A percentile compares a stretch with the other conserved stretches of the same genome.
These are phyloP conservation scores for Colletotrichum sp. DNA, from an alignment of 2,329 filamentous ascomycete genomes.

Conservation along the genomic window DNA sequence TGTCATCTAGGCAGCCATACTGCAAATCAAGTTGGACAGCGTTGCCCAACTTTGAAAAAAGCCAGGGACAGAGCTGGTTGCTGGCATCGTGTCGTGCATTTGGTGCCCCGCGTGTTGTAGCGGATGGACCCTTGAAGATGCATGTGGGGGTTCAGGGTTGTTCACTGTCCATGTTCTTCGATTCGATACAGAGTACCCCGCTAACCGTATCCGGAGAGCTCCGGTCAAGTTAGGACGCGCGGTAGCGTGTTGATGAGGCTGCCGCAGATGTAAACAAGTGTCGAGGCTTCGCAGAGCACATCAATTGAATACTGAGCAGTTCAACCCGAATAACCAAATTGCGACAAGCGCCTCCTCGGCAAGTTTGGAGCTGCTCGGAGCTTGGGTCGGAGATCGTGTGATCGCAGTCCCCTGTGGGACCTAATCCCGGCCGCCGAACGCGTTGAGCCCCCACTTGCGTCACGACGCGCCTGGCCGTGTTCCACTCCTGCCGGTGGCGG, in stretches of 20 bases:
- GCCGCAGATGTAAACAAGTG: neutral
- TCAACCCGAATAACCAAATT: too few relatives aligned
- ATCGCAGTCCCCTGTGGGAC: neutral
- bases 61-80: neutral
- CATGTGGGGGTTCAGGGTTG: neutral
- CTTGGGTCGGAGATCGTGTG: constrained; percentile 17
- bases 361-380: constrained; percentile 4
- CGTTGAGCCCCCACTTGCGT: constrained; percentile 12
- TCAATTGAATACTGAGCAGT: neutral
- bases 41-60: neutral
- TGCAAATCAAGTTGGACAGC: neutral
- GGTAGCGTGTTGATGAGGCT: neutral
- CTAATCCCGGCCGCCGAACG: neutral
- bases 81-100: neutral
- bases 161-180: neutral
- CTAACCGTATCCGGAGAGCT: neutral
- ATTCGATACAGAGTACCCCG: neutral
- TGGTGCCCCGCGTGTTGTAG: neutral
- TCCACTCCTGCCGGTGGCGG: constrained; percentile 8
- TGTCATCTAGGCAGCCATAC: neutral
- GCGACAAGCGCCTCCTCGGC: neutral
- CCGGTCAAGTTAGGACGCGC: neutral
- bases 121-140: neutral
- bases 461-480: constrained; percentile 12
- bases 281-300: neutral